Percentiles rank a stretch among this genome's conserved stretches.
Evolutionary conservation across 208 protist species (phyloP).

Genomic region (Phytomonas sp.): DNA sequence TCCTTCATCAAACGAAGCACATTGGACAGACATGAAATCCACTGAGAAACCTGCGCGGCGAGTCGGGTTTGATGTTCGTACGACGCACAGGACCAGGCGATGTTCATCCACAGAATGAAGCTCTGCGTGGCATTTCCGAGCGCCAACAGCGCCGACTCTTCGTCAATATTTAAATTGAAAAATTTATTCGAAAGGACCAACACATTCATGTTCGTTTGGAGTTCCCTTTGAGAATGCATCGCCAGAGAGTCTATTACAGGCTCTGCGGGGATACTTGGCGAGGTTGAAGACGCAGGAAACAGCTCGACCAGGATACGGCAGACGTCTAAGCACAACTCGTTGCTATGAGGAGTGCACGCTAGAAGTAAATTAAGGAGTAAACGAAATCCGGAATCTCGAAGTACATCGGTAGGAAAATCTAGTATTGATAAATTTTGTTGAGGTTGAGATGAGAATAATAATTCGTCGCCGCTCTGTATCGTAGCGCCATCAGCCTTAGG

Average conservation of each 20-base stretch:
- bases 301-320: background rate
- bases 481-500: background rate
- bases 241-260: background rate
- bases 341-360: background rate
- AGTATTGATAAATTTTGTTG: background rate
- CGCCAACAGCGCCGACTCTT: slow-evolving; percentile 11
- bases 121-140: slow-evolving; percentile 50
- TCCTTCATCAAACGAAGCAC: background rate
- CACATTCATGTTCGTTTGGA: background rate
- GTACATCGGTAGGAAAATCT: background rate
- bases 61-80: slow-evolving; percentile 44
- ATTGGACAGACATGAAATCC: slow-evolving; percentile 12
- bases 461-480: background rate
- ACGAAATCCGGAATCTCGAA: background rate
- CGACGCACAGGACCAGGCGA: slow-evolving; percentile 57
- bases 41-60: slow-evolving; percentile 17
- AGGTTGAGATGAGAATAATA: background rate
- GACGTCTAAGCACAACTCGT: background rate
- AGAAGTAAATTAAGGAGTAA: background rate
- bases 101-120: slow-evolving; percentile 50
- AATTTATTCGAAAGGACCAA: background rate
- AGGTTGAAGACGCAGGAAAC: background rate
- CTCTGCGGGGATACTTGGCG: background rate
- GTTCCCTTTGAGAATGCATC: background rate
- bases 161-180: background rate